Evolutionary conservation across 140 eudicot species (phyloP), one percentile per base, ranked within the genome.

Genomic region (Oenanthe javanica): DNA sequence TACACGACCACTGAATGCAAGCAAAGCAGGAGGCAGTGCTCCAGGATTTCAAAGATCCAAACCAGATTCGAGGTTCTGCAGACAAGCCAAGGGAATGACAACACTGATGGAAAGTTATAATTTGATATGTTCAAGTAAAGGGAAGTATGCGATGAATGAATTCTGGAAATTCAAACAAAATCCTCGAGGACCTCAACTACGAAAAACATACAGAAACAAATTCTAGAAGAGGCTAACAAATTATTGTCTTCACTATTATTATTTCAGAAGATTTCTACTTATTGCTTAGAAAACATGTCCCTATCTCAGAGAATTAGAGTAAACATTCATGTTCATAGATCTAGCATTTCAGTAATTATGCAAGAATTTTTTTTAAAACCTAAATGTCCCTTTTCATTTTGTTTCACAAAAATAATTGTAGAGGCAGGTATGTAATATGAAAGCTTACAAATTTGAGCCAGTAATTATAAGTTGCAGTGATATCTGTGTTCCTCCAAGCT

Each of bases 1-100:
- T 15, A 88, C 82, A 12, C 78, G 86, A 25, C 72, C 83, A 66
- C 84, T 79, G 61, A 88, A 88, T 48, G 91, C 89, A 46, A 88
- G 67, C 76, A 88, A 81, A 75, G 87, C 87, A 23, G 91, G 89
- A 31, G 91, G 89, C 59, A 85, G 89, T 10, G 87, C 86, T 83
- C 89, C 91, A n/a, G 88, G 86, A 69, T 83, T 74, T 89, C 90
- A 87, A 43, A 87, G 78, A 46, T 50, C 71, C 75, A 87, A 87
- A 21, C 87, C 87, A 42, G 88, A 85, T 36, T 85, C 54, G 31
- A 85, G 88, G 81, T 80, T 85, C 91, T 88, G 89, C 64, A 66
- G 27, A 67, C 5, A 73, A 47, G 55, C 12, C 6, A 51, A 77
- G 11, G 48, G 9, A 16, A 71, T 40, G 9, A 71, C 21, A 18